Conservation (phyloP, 2,329 filamentous ascomycete species). For the Beauveria sp. region DNA sequence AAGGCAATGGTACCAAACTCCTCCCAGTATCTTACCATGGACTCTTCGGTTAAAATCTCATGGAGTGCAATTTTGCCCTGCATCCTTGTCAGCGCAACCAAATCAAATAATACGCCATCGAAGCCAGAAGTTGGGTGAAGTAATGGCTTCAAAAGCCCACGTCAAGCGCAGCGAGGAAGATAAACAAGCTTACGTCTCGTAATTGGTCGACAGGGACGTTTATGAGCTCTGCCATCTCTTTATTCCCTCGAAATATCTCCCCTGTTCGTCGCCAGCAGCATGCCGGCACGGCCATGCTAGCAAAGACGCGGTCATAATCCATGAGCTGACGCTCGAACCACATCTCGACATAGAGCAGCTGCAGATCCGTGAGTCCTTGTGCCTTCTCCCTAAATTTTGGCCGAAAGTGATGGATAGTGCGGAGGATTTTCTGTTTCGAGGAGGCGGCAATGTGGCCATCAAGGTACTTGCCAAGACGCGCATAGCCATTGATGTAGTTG, state of each 20-base stretch:
- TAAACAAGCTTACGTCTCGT: constrained; percentile 63
- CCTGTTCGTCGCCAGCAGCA: constrained; percentile 96
- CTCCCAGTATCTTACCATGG: constrained; percentile 95
- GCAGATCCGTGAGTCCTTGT: constrained; percentile 84
- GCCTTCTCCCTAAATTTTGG: constrained; percentile 96
- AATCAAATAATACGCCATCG: background rate
- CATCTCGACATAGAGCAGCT: constrained; percentile 94
- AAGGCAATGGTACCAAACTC: constrained; percentile 98
- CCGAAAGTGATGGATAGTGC: constrained; percentile 85
- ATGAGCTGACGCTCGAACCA: constrained; percentile 96
- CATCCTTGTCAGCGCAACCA: background rate
- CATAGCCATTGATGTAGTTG: constrained; percentile 97
- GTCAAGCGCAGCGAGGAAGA: background rate
- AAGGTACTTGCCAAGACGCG: constrained; percentile 82
- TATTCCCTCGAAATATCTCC: constrained; percentile 95
- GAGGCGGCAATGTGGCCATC: constrained; percentile 75
- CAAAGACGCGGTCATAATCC: constrained; percentile 98
- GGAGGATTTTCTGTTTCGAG: constrained; percentile 83
- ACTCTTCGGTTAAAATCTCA: constrained; percentile 91
- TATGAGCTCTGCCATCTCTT: constrained; percentile 96
- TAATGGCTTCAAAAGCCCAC: background rate
- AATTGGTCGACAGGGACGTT: constrained; percentile 85
- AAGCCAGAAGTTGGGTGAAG: background rate
- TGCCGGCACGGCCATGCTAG: constrained; percentile 95
- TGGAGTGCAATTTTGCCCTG: constrained; percentile 92